phyloP scores from a whole-genome alignment of 1,284 basidiomycete genomes.

The Austroboletus niveus region DNA sequence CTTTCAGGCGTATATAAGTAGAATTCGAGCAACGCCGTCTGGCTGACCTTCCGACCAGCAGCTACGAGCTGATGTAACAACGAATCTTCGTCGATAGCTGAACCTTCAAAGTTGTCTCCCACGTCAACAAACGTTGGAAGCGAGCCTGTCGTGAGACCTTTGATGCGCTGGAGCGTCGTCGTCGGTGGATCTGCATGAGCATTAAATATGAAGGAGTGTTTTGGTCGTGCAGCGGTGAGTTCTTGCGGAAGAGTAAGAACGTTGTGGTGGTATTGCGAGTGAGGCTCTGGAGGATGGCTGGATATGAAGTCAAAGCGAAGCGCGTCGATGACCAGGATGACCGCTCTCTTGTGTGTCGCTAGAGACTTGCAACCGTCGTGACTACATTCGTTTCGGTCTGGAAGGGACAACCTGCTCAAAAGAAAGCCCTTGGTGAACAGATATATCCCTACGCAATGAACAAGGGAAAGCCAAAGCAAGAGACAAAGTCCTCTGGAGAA shows the following conservation, averaged over 20 bases:
- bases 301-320: constrained; percentile 94
- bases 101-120: constrained; percentile 88
- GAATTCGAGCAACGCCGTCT: neutral
- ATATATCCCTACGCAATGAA: constrained; percentile 65
- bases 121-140: constrained; percentile 95
- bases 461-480: constrained; percentile 57
- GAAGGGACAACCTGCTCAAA: constrained; percentile 76
- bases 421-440: constrained; percentile 91
- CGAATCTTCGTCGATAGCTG: constrained; percentile 86
- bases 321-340: constrained; percentile 90
- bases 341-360: constrained; percentile 71
- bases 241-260: constrained; percentile 77
- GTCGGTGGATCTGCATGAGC: constrained; percentile 94
- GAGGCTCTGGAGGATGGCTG: constrained; percentile 58
- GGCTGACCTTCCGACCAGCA: constrained; percentile 58
- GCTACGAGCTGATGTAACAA: constrained; percentile 59
- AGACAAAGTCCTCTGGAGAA: constrained; percentile 30
- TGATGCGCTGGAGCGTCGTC: constrained; percentile 92
- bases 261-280: constrained; percentile 77
- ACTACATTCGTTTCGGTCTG: constrained; percentile 52
- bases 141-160: constrained; percentile 93
- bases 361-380: constrained; percentile 48
- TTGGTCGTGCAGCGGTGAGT: constrained; percentile 61
- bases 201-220: constrained; percentile 83
- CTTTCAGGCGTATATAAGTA: constrained; percentile 32